Conservation (phyloP, 371 early-diverging fungal species). For the Lichtheimia ramosa region DNA sequence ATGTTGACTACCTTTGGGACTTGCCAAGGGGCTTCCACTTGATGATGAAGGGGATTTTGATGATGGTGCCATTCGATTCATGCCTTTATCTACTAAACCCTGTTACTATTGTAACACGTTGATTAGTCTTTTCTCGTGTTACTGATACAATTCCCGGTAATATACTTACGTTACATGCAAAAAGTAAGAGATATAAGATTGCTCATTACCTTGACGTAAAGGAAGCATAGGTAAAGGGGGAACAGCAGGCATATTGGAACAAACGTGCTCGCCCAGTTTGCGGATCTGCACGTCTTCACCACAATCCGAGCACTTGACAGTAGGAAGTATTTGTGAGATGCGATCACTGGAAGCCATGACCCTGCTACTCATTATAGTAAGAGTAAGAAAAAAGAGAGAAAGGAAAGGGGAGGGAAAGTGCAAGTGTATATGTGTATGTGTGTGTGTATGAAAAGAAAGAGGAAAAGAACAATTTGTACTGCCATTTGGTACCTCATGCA, state of each 20-base stretch:
- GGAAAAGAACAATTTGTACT: neutral
- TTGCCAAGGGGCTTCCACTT: constrained; percentile 21
- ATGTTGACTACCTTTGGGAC: constrained; percentile 13
- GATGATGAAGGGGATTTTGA: constrained; percentile 12
- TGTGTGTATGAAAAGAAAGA: constrained; percentile 1
- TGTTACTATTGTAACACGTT: neutral
- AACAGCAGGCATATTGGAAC: constrained; percentile 57
- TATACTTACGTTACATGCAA: no score
- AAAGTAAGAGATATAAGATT: neutral
- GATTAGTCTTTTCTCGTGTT: no score
- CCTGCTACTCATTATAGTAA: constrained; percentile 12
- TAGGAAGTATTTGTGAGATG: constrained; percentile 61
- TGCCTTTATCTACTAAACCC: constrained; percentile 4
- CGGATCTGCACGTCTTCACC: constrained; percentile 61
- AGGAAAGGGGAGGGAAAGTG: neutral
- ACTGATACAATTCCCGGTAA: no score
- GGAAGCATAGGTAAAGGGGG: constrained; percentile 52
- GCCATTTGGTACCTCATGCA: neutral
- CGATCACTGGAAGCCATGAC: constrained; percentile 41
- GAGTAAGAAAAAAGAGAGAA: neutral
- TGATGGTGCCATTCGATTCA: neutral
- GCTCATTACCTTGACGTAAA: constrained; percentile 24
- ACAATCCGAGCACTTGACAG: constrained; percentile 66
- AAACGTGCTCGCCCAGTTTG: constrained; percentile 58
- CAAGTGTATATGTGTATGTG: no score